phyloP scores from a whole-genome alignment of 2,329 filamentous ascomycete species.

The Penicillium glabrum region DNA sequence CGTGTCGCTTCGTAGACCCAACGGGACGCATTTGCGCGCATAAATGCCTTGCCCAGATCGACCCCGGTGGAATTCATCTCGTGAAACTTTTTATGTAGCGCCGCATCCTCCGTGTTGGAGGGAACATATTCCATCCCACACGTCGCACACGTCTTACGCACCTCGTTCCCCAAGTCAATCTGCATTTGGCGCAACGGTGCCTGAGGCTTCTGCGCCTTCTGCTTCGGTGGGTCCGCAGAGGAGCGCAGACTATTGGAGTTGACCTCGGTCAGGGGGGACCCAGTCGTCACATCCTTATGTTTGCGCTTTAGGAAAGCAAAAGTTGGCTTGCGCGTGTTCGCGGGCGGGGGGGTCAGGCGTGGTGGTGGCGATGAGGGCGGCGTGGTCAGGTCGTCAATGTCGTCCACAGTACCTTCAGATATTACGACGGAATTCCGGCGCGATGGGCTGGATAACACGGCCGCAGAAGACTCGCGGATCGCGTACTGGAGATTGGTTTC shows the following conservation, averaged over 20 bases:
- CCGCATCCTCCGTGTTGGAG: slow-evolving; percentile 61
- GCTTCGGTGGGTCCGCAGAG: slow-evolving; percentile 39
- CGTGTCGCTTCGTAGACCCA: slow-evolving; percentile 53
- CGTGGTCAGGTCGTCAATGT: slow-evolving; percentile 44
- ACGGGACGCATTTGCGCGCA: slow-evolving; percentile 51
- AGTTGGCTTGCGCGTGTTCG: slow-evolving; percentile 48
- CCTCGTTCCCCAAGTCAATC: slow-evolving; percentile 58
- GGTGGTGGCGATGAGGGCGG: slow-evolving; percentile 55
- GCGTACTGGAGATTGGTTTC: slow-evolving; percentile 49
- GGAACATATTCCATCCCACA: slow-evolving; percentile 69
- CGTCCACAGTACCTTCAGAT: slow-evolving; percentile 44
- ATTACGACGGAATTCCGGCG: slow-evolving; percentile 47
- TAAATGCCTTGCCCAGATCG: slow-evolving; percentile 59
- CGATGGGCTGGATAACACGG: slow-evolving; percentile 47
- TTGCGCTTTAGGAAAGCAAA: slow-evolving; percentile 53
- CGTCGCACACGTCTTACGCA: slow-evolving; percentile 57
- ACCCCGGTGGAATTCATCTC: slow-evolving; percentile 61
- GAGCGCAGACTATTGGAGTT: slow-evolving; percentile 45
- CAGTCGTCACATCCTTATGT: slow-evolving; percentile 32
- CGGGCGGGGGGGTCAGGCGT: slow-evolving; percentile 42
- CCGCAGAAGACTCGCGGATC: slow-evolving; percentile 49
- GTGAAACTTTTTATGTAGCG: slow-evolving; percentile 64
- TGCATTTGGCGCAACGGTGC: slow-evolving; percentile 58
- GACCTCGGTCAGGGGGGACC: slow-evolving; percentile 46
- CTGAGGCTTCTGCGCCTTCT: slow-evolving; percentile 27